Base-by-base conservation (phyloP, 73 alveolate genomes). In the Uronychia setigera region DNA sequence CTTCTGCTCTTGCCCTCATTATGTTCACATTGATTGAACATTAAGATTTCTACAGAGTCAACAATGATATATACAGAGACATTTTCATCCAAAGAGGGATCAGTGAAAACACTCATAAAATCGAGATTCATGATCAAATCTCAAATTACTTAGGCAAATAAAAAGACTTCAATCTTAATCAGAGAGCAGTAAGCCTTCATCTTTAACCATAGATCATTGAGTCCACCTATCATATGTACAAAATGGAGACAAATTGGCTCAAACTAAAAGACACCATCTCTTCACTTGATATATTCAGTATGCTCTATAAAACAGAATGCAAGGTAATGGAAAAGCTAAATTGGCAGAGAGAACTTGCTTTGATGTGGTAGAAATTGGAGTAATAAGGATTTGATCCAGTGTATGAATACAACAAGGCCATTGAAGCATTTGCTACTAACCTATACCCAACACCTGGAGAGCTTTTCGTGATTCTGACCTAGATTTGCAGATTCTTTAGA, bases 331-430 rank as follows among this genome's bases (percentile, higher is more conserved):
- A n/a, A n/a, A n/a, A 76, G 74, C 74, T 32, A 1, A 25, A 1
- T 35, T 83, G 35, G 58, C 84, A 46, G 67, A 46, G 5, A 11
- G 67, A 46, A 11, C 19, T 46, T 5, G 67, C 67, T 46, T 11
- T 46, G 5, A 46, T 46, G 67, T 83, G 90, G 90, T 30, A 83
- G 35, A 83, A 83, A 83, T 31, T 83, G 32, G 90, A 83, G 34
- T 75, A 83, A 32, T 84, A 83, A 60, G 90, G 90, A 1, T 83
- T 83, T 74, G 90, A 83, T 83, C 90, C 90, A 9, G 90, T 83
- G 29, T 83, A 83, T 76, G 90, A 83, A 74, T 83, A 83, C 46
- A 83, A 83, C 46, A 83, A 83, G 76, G 76, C 90, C 0, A 79
- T 83, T 1, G 90, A 83, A 76, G 83, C 83, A 0, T 83, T 83